These are phyloP conservation scores for Plenodomus biglobosus DNA, from an alignment of 2,329 filamentous ascomycete genomes.

Conservation along the genomic window DNA sequence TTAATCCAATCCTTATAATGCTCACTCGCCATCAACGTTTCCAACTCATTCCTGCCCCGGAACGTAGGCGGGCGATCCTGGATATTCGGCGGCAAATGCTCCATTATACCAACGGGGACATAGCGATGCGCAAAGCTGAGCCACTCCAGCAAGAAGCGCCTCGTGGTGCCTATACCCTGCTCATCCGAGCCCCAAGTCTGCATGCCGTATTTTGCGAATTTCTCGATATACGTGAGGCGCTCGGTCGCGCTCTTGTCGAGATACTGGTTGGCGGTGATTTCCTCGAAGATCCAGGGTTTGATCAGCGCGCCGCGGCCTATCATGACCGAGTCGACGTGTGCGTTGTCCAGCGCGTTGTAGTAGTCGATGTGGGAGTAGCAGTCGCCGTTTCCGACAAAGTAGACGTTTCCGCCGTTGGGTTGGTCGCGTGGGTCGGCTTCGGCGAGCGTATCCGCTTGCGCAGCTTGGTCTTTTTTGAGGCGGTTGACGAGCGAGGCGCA, in stretches of 20 bases:
- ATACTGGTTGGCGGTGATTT: conserved; percentile 89
- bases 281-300: conserved; percentile 98
- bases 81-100: conserved; percentile 82
- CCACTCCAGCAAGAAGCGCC: conserved; percentile 93
- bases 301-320: conserved; percentile 92
- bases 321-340: conserved; percentile 92
- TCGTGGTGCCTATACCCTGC: conserved; percentile 84
- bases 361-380: conserved; percentile 94
- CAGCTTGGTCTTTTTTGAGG: conserved; percentile 69
- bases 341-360: conserved; percentile 71
- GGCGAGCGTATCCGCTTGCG: conserved; percentile 70
- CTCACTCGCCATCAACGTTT: conserved; percentile 86
- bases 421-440: conserved; percentile 76
- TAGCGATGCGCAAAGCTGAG: conserved; percentile 92
- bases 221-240: conserved; percentile 81
- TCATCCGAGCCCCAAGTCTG: conserved; percentile 97
- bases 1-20: conserved; percentile 99
- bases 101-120: conserved; percentile 83
- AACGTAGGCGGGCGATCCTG: conserved; percentile 88
- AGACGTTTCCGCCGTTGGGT: conserved; percentile 69
- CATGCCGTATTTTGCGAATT: conserved; percentile 85
- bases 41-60: conserved; percentile 81
- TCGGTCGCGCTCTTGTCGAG: conserved; percentile 92
- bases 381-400: conserved; percentile 95
- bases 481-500: conserved; percentile 81